These are phyloP conservation scores for Lomentospora prolificans DNA, from an alignment of 2,329 filamentous ascomycete genomes.

Conservation along the genomic window DNA sequence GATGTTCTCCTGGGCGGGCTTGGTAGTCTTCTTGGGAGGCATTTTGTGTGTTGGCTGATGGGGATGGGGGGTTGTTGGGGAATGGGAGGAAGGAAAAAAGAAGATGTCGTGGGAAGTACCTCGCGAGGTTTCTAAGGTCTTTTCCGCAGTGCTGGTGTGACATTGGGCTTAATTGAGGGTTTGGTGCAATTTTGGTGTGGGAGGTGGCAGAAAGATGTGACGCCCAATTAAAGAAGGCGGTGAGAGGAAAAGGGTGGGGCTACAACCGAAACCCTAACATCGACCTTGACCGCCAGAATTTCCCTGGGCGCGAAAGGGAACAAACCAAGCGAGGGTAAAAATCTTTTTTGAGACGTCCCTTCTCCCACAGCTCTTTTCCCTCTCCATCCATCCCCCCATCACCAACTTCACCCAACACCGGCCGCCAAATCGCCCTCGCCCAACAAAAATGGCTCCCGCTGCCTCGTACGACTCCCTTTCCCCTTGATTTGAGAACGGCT, in stretches of 20 bases:
- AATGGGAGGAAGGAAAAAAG: background rate
- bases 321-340: background rate
- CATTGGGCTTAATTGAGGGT: background rate
- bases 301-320: background rate
- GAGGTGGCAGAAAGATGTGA: slow-evolving; percentile 23
- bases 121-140: background rate
- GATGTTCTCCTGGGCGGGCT: slow-evolving; percentile 92
- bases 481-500: slow-evolving; percentile 18
- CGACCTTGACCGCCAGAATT: background rate
- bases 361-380: slow-evolving; percentile 8
- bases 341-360: slow-evolving; percentile 8
- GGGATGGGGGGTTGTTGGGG: slow-evolving; percentile 7
- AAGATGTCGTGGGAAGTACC: slow-evolving; percentile 4
- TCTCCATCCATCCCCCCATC: slow-evolving; percentile 7
- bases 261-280: slow-evolving; percentile 1
- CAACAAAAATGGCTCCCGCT: slow-evolving; percentile 33
- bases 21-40: slow-evolving; percentile 85
- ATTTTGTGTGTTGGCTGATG: slow-evolving; percentile 49
- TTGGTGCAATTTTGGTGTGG: slow-evolving; percentile 16
- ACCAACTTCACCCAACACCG: slow-evolving; percentile 11
- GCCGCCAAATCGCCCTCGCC: slow-evolving; percentile 23
- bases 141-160: background rate
- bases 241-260: background rate
- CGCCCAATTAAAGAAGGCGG: slow-evolving; percentile 16
- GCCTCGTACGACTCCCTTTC: slow-evolving; percentile 43